Base-by-base conservation (phyloP, 768 basidiomycete genomes). In the Suillus luteus region DNA sequence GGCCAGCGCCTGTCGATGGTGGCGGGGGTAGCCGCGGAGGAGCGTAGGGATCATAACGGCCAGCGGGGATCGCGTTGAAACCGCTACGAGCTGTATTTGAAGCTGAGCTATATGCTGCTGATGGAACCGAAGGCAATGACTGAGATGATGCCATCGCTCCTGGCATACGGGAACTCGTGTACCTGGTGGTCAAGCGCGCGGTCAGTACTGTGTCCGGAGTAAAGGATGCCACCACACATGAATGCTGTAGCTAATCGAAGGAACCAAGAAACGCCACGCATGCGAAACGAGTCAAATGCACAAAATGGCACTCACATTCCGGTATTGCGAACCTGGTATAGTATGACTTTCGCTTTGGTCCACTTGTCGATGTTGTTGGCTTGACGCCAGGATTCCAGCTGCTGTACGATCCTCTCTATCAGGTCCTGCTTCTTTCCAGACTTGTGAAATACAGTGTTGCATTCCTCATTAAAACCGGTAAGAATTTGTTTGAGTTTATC, bases 391-490 rank as follows among this genome's bases (percentile, higher is more conserved):
- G 70, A 63, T 65, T 90, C 87, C 68, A 94, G 76, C 65, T 82
- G 78, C 9, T 69, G 67, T 52, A 84, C 76, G 65, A 95, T 88
- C 65, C 91, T 83, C 73, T 93, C 90, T 72, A 93, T 92, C 55
- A 94, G 83, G 40, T 94, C 93, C 69, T 92, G 90, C 72, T 95
- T 95, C 79, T 91, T 93, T 33, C 93, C 93, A 12, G 90, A 82
- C 75, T 91, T 92, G 61, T 84, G 80, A 35, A 93, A 79, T 68
- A 83, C 82, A 5, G 85, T 84, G 60, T 78, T 77, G 71, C 92
- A 93, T 73, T 92, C 88, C 43, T 91, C 90, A 78, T 92, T 93
- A 68, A 94, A 81, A 31, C 88, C 89, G 44, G 80, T 75, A 63
- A 95, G 80, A 68, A 95, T 91, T 72, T 90, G 88, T 75, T 95